phyloP scores from a whole-genome alignment of 805 yeast species.

The Zygosaccharomyces kombuchaensis region DNA sequence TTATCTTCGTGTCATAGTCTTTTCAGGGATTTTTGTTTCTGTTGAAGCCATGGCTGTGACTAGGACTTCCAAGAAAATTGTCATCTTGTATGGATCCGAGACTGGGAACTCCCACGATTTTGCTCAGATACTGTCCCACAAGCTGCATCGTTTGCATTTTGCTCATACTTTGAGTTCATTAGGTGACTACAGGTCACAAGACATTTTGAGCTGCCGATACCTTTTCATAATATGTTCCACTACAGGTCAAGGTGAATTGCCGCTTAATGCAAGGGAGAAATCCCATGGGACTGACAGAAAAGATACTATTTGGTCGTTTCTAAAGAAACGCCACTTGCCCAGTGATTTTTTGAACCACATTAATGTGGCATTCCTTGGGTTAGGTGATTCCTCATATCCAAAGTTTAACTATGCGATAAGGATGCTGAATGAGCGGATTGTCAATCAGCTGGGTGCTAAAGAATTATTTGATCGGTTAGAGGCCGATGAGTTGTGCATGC shows the following conservation, averaged over 20 bases:
- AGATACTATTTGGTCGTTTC: slow-evolving; percentile 58
- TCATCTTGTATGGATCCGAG: slow-evolving; percentile 83
- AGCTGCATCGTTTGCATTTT: slow-evolving; percentile 51
- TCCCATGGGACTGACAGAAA: slow-evolving; percentile 14
- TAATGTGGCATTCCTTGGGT: slow-evolving; percentile 70
- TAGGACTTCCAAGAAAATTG: slow-evolving; percentile 37
- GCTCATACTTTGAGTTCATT: slow-evolving; percentile 46
- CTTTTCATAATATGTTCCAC: slow-evolving; percentile 64
- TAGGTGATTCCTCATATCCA: slow-evolving; percentile 92
- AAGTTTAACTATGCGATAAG: slow-evolving; percentile 83
- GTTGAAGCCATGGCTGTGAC: slow-evolving; percentile 2
- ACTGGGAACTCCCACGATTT: slow-evolving; percentile 89
- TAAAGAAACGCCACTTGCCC: slow-evolving; percentile 66
- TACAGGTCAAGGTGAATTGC: slow-evolving; percentile 93
- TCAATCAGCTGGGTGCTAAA: slow-evolving; percentile 70
- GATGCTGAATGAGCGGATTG: slow-evolving; percentile 71
- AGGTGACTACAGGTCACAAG: slow-evolving; percentile 56
- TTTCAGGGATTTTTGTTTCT: neutral
- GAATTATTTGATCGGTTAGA: slow-evolving; percentile 75
- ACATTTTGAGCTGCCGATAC: slow-evolving; percentile 46
- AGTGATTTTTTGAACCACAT: slow-evolving; percentile 55
- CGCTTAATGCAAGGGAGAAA: slow-evolving; percentile 59
- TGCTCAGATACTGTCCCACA: slow-evolving; percentile 58
- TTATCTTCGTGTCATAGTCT: neutral
- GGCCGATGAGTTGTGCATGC: slow-evolving; percentile 79